Conservation (phyloP, 1,284 basidiomycete species). For the Vanrija sp. region DNA sequence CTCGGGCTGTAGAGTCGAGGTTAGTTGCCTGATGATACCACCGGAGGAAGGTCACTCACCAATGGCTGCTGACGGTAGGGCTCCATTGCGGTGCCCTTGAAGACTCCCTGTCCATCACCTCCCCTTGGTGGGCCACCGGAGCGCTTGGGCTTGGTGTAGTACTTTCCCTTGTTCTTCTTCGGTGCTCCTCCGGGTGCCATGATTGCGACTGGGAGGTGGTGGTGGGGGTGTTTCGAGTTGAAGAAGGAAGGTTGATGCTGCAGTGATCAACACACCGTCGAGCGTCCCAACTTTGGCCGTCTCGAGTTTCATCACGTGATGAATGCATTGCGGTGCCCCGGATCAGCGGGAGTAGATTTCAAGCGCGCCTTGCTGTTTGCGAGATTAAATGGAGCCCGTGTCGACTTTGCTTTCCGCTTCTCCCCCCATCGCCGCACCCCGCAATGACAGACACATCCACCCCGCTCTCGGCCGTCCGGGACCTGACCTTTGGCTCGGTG, state of each 20-base stretch:
- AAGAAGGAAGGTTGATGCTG: no score
- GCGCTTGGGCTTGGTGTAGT: background rate
- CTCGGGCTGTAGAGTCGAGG: constrained; percentile 22
- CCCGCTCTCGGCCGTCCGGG: constrained; percentile 36
- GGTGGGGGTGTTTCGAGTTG: no score
- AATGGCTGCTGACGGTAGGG: constrained; percentile 16
- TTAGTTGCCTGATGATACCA: background rate
- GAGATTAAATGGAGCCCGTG: no score
- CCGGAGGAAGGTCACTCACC: background rate
- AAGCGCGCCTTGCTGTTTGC: no score
- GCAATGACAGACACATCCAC: no score
- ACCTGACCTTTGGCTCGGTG: constrained; percentile 53
- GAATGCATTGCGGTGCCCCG: no score
- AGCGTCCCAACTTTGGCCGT: no score
- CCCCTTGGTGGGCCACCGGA: constrained; percentile 7
- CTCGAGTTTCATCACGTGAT: no score
- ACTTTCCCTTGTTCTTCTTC: background rate
- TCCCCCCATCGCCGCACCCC: no score
- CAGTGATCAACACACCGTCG: no score
- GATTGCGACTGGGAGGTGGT: background rate
- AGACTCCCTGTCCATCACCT: constrained; percentile 16
- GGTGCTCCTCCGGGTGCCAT: background rate
- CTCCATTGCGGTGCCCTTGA: constrained; percentile 9
- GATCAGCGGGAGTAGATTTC: no score
- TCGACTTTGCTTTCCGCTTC: no score